Evolutionary conservation across 140 eudicot species (phyloP).

Genomic region (Cichorium intybus): DNA sequence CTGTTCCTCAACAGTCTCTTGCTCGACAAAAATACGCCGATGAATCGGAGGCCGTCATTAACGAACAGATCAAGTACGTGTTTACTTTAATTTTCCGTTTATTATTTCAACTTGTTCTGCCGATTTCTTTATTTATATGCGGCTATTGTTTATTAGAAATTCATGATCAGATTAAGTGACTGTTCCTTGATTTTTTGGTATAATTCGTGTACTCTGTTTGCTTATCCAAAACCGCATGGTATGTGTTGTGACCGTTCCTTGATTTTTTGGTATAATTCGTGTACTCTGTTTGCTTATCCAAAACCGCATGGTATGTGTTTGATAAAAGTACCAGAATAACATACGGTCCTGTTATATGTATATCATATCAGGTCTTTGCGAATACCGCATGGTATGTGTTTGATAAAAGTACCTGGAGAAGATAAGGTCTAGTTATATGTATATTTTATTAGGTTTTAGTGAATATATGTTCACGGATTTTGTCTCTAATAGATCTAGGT

Average conservation of each 20-base stretch:
- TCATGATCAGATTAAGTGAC: not conserved
- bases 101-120: not conserved
- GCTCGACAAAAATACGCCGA: constrained; percentile 72
- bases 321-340: constrained; percentile 6
- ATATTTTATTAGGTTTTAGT: constrained; percentile 4
- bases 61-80: constrained; percentile 76
- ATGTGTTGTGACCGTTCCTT: not conserved
- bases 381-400: constrained; percentile 14
- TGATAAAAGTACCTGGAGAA: constrained; percentile 10
- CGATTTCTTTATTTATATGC: not conserved
- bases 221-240: not conserved
- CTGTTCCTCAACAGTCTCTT: constrained; percentile 58
- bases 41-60: constrained; percentile 64
- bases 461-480: constrained; percentile 6
- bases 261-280: not conserved
- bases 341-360: not conserved
- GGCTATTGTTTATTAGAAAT: not conserved
- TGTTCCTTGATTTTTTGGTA: not conserved
- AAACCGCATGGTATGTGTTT: constrained; percentile 5
- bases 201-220: constrained; percentile 4
- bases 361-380: constrained; percentile 1
- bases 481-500: constrained; percentile 3
- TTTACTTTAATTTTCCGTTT: not conserved
- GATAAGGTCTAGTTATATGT: not conserved
- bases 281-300: constrained; percentile 7